phyloP scores from a whole-genome alignment of 2,329 filamentous ascomycete genomes.

The Podosphaera fusca region DNA sequence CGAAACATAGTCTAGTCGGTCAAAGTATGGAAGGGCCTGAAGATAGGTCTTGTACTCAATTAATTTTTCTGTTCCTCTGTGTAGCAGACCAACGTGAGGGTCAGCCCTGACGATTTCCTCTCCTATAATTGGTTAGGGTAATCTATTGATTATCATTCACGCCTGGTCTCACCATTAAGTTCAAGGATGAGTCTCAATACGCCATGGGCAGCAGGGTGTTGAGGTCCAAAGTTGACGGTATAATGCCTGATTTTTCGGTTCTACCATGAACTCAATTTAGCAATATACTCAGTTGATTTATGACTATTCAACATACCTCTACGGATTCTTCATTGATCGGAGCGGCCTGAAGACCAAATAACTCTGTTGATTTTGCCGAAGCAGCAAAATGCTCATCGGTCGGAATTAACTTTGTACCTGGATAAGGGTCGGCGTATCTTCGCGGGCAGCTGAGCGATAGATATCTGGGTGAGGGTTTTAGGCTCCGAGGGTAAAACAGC shows the following conservation, averaged over 20 bases:
- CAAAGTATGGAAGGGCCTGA: slow-evolving; percentile 94
- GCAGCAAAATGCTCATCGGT: slow-evolving; percentile 39
- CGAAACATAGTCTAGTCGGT: slow-evolving; percentile 93
- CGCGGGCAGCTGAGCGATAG: background rate
- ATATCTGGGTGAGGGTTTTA: background rate
- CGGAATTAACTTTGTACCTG: slow-evolving; percentile 26
- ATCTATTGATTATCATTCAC: background rate
- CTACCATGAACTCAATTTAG: background rate
- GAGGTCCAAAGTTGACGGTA: slow-evolving; percentile 97
- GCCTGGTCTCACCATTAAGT: slow-evolving; percentile 1
- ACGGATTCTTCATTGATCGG: background rate
- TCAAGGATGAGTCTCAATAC: slow-evolving; percentile 81
- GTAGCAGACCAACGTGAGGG: slow-evolving; percentile 86
- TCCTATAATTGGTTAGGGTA: slow-evolving; percentile 17
- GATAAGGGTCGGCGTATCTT: slow-evolving; percentile 32
- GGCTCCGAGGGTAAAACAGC: background rate
- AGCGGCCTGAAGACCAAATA: slow-evolving; percentile 1
- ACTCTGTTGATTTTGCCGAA: background rate
- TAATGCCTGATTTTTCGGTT: slow-evolving; percentile 90
- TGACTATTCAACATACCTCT: background rate
- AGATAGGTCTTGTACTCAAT: slow-evolving; percentile 99
- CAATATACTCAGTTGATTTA: background rate
- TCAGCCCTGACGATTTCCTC: slow-evolving; percentile 94
- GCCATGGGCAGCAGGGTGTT: slow-evolving; percentile 95
- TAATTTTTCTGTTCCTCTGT: slow-evolving; percentile 95